Percentiles rank a stretch among this genome's conserved stretches.
Conservation (phyloP, 1,284 basidiomycete species). For the Microbotryum saponariae region DNA sequence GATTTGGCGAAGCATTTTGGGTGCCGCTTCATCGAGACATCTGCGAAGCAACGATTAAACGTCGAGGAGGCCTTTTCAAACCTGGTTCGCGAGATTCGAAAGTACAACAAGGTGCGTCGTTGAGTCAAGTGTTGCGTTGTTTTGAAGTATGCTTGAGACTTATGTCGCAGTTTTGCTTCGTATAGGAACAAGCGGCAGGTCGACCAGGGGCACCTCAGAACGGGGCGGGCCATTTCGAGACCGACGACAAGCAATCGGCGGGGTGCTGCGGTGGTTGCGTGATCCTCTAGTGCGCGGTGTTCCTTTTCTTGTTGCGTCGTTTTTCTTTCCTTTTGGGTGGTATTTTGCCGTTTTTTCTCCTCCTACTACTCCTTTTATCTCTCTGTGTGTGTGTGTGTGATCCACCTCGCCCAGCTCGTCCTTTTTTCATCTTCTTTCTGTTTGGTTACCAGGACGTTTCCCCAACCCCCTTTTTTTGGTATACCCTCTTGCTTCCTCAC, state of each 20-base stretch:
- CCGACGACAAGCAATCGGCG: conserved; percentile 41
- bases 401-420: no score
- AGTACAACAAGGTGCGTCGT: conserved; percentile 73
- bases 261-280: conserved; percentile 70
- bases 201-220: conserved; percentile 22
- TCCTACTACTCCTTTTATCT: neutral
- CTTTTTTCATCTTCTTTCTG: no score
- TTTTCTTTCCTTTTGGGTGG: neutral
- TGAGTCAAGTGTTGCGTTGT: no score
- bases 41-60: conserved; percentile 95
- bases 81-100: conserved; percentile 91
- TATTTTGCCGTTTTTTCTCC: neutral
- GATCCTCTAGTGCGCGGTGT: conserved; percentile 46
- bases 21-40: conserved; percentile 97
- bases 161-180: no score
- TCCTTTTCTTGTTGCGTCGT: neutral
- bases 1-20: conserved; percentile 94
- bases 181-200: conserved; percentile 28
- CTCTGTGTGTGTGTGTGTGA: no score
- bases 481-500: no score
- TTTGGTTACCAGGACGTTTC: no score
- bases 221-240: conserved; percentile 24
- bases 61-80: conserved; percentile 98
- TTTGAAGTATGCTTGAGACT: no score
- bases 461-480: no score